phyloP scores from a whole-genome alignment of 805 yeast species.

The Grigorovia yakushimaensis region DNA sequence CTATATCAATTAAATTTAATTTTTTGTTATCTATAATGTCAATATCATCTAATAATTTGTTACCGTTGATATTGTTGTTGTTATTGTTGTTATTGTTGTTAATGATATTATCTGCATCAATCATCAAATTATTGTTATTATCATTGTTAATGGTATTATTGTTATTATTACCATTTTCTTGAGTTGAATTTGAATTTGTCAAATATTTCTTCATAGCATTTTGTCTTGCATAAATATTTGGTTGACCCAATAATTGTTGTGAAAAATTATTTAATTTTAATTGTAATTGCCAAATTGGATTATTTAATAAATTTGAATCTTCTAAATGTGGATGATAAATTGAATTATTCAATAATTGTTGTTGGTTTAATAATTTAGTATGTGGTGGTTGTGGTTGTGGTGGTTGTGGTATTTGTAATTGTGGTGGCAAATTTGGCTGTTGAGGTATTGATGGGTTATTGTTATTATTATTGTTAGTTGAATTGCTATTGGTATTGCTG shows the following conservation, averaged over 20 bases:
- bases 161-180: neutral
- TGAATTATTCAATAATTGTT: constrained; percentile 18
- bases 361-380: neutral
- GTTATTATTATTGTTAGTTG: neutral
- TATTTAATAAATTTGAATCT: constrained; percentile 24
- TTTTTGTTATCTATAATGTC: neutral
- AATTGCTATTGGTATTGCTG: neutral
- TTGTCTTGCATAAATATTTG: constrained; percentile 31
- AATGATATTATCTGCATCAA: neutral
- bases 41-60: neutral
- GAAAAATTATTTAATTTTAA: constrained; percentile 27
- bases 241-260: constrained; percentile 24
- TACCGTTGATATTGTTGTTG: neutral
- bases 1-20: neutral
- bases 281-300: constrained; percentile 30
- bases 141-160: neutral
- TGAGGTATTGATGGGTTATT: neutral
- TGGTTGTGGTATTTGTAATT: neutral
- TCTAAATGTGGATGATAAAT: constrained; percentile 28
- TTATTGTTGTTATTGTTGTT: neutral
- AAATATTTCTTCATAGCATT: constrained; percentile 30
- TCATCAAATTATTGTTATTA: neutral
- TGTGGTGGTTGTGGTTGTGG: neutral
- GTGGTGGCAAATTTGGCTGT: neutral
- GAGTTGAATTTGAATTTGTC: constrained; percentile 16